Conservation (phyloP, 2,329 filamentous ascomycete genomes). For the Macrophomina pseudophaseolina region DNA sequence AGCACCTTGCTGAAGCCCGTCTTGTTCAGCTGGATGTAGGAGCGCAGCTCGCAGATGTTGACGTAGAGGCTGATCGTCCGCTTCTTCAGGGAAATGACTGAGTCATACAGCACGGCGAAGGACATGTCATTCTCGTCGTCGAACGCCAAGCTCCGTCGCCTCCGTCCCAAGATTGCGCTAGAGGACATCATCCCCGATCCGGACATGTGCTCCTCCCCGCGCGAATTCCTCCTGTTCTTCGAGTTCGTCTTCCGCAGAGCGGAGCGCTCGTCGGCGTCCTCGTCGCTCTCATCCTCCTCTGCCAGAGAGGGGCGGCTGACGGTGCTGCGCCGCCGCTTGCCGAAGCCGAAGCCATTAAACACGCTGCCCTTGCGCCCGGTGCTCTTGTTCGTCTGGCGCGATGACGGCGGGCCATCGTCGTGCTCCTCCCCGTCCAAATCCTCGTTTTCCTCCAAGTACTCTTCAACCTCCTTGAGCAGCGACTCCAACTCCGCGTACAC, state of each 20-base stretch:
- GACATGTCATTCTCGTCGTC: slow-evolving; percentile 82
- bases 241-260: slow-evolving; percentile 45
- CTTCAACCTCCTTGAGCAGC: slow-evolving; percentile 74
- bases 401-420: slow-evolving; percentile 41
- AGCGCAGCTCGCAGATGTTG: slow-evolving; percentile 91
- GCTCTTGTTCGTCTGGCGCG: slow-evolving; percentile 37
- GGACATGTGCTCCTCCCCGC: slow-evolving; percentile 13
- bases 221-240: slow-evolving; percentile 35
- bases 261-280: slow-evolving; percentile 61
- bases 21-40: slow-evolving; percentile 92
- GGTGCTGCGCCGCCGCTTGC: slow-evolving; percentile 52
- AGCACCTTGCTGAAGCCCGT: slow-evolving; percentile 95
- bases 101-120: slow-evolving; percentile 70
- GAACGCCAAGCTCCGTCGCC: slow-evolving; percentile 68
- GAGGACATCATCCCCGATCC: slow-evolving; percentile 15
- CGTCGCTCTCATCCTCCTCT: slow-evolving; percentile 68
- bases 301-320: slow-evolving; percentile 48
- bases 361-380: slow-evolving; percentile 55
- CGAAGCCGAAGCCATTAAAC: slow-evolving; percentile 57
- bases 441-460: slow-evolving; percentile 64
- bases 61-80: slow-evolving; percentile 87
- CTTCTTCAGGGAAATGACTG: slow-evolving; percentile 88
- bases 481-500: slow-evolving; percentile 80
- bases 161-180: slow-evolving; percentile 30
- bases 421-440: slow-evolving; percentile 43